Evolutionary conservation across 208 protist genomes (phyloP), one percentile per base, ranked within the genome.

Genomic region (Trypanosoma caninum): DNA sequence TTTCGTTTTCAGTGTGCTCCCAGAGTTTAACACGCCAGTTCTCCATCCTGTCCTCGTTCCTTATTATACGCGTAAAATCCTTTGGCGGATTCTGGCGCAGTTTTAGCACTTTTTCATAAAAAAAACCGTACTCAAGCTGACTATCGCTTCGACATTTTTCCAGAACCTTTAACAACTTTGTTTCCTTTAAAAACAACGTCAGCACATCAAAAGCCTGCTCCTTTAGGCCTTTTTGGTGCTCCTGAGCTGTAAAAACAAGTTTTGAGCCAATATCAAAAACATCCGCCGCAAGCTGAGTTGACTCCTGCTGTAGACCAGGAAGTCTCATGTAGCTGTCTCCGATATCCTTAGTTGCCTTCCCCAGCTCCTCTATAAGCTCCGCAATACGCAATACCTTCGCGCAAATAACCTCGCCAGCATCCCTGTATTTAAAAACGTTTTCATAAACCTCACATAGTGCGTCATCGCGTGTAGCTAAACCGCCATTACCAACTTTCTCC

Each of bases 81-180:
- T 77, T 79, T 20, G 78, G 79, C 14, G 78, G 70, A 8, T 46
- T 59, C 6, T 55, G 20, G 28, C 80, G 78, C 40, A 94, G 71
- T 4, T 78, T 42, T 18, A 86, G 44, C 34, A 94, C 84, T 56
- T 94, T 94, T 14, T 63, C 14, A 34, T 76, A 78, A 65, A 91
- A 90, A 61, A 89, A 94, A 63, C 91, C 81, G 58, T 89, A 78
- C 71, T 94, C 83, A 7, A 94, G 69, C 54, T 79, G 81, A 46
- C 65, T 61, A 41, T 82, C 69, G 18, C 77, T 78, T n/a, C 79
- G 69, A n/a, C 56, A 45, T 9, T 81, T 65, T 58, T 90, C 78
- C 16, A 74, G 60, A 37, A 82, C 76, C 22, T 64, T 63, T n/a
- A 90, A 59, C 47, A 83, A 69, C 16, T 58, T 61, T 11, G 64